A percentile compares a stretch with the other conserved stretches of the same genome.
Conservation (phyloP, 2,329 filamentous ascomycete genomes). For the Trichoderma harzianum region DNA sequence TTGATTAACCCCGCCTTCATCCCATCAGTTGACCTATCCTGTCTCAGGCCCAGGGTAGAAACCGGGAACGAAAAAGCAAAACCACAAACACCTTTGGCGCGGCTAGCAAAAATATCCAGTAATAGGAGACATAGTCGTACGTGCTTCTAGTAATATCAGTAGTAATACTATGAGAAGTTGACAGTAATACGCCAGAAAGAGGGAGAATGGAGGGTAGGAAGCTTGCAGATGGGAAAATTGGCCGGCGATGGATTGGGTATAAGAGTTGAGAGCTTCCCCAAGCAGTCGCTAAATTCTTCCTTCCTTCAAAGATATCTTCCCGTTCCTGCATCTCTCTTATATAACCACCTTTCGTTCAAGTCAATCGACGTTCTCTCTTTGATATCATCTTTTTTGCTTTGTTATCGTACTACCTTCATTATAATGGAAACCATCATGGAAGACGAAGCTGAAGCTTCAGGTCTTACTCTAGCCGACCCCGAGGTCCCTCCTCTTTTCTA, state of each 20-base stretch:
- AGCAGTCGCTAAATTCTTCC: neutral
- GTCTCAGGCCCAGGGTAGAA: neutral
- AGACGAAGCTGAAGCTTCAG: neutral
- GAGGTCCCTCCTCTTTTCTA: neutral
- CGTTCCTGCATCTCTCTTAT: neutral
- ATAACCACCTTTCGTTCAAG: neutral
- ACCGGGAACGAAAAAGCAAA: neutral
- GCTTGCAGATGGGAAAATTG: neutral
- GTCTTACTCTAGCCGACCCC: neutral
- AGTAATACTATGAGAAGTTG: neutral
- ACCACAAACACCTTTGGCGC: neutral
- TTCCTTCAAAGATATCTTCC: neutral
- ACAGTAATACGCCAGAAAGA: neutral
- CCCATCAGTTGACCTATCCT: neutral
- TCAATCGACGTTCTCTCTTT: neutral
- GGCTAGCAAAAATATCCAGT: neutral
- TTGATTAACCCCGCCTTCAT: neutral
- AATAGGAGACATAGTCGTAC: neutral
- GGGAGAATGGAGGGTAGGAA: neutral
- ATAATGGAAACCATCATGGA: neutral
- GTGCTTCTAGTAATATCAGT: neutral
- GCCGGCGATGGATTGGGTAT: neutral
- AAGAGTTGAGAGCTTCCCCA: neutral
- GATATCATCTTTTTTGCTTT: neutral
- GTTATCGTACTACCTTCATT: neutral